Conservation (phyloP, 306 rosid species). For the Dalbergia cochinchinensis region DNA sequence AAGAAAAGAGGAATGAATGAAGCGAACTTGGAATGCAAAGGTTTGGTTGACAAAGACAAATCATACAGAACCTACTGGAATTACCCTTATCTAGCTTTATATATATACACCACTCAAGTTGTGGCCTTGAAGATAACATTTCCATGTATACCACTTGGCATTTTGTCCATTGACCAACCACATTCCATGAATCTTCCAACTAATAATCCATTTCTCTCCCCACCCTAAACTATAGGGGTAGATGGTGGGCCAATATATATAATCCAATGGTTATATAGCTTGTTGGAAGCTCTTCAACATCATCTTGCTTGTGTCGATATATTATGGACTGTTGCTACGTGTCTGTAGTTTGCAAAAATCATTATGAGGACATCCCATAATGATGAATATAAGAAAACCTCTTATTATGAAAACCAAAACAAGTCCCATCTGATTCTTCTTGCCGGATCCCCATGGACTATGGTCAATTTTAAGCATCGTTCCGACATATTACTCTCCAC, state of each 20-base stretch:
- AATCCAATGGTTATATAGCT: slow-evolving; percentile 5
- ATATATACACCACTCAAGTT: slow-evolving; percentile 32
- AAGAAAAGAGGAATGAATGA: background rate
- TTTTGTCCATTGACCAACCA: slow-evolving; percentile 45
- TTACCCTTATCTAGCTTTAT: background rate
- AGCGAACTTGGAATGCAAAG: background rate
- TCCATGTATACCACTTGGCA: slow-evolving; percentile 34
- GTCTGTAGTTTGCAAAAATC: slow-evolving; percentile 34
- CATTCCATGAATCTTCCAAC: slow-evolving; percentile 5
- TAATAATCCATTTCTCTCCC: background rate
- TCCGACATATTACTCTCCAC: slow-evolving; percentile 30
- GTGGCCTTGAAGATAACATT: slow-evolving; percentile 34
- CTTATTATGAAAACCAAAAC: slow-evolving; percentile 37
- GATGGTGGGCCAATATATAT: slow-evolving; percentile 24
- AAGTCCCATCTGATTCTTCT: slow-evolving; percentile 49
- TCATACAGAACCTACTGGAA: slow-evolving; percentile 22
- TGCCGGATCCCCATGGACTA: slow-evolving; percentile 44
- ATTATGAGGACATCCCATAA: slow-evolving; percentile 37
- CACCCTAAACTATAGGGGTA: background rate
- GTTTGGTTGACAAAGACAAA: slow-evolving; percentile 41
- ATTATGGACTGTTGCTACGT: slow-evolving; percentile 36
- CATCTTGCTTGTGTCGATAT: slow-evolving; percentile 49
- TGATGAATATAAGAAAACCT: slow-evolving; percentile 41
- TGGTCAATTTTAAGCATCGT: slow-evolving; percentile 39
- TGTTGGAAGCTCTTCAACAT: slow-evolving; percentile 44